phyloP scores from a whole-genome alignment of 257 asterid species.

The Eucommia ulmoides region DNA sequence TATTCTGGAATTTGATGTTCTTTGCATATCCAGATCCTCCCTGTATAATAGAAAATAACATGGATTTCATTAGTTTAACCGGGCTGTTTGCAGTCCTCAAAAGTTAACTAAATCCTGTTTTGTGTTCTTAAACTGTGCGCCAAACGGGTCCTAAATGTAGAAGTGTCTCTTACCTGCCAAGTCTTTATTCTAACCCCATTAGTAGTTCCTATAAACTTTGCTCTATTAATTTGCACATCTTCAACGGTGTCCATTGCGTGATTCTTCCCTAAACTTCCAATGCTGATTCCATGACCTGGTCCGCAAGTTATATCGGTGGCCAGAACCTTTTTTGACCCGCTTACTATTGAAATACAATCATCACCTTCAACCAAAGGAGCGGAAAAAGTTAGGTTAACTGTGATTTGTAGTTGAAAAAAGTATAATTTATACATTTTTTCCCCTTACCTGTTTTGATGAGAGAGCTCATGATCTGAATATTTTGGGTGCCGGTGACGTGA shows the following conservation, averaged over 20 bases:
- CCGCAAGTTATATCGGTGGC: constrained; percentile 59
- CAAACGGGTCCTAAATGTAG: no score
- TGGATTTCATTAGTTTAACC: no score
- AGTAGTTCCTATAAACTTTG: constrained; percentile 48
- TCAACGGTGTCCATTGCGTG: constrained; percentile 51
- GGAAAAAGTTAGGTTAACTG: not conserved
- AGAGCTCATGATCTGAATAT: constrained; percentile 25
- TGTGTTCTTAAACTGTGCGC: no score
- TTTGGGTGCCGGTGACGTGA: constrained; percentile 36
- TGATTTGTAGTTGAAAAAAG: not conserved
- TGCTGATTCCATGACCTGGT: constrained; percentile 98
- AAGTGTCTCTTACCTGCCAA: constrained; percentile 98
- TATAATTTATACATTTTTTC: not conserved
- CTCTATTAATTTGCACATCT: constrained; percentile 45
- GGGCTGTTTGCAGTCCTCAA: no score
- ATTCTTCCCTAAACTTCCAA: constrained; percentile 87
- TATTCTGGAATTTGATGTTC: not conserved
- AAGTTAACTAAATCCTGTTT: no score
- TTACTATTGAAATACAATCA: constrained; percentile 80
- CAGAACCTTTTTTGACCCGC: constrained; percentile 47
- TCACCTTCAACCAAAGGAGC: constrained; percentile 40
- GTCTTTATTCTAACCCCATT: constrained; percentile 89
- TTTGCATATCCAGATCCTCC: not conserved
- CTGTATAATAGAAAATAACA: no score
- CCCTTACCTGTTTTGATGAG: constrained; percentile 29